Base-by-base conservation (phyloP, 2,329 filamentous ascomycete genomes). In the Microcyclosporella mali region DNA sequence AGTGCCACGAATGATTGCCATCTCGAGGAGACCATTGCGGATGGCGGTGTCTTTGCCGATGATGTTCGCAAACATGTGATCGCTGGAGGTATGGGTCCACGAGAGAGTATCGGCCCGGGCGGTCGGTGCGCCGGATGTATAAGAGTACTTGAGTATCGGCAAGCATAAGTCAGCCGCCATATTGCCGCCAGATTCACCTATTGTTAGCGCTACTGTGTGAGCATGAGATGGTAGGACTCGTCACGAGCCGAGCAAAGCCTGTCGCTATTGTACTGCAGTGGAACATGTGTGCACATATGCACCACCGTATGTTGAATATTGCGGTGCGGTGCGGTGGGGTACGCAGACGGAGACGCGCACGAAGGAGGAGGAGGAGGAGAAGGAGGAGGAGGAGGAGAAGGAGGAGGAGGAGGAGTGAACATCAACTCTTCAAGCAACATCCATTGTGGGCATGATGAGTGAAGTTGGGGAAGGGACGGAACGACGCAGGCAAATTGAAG, bases 1-100 rank as follows among this genome's bases (percentile, higher is more conserved):
- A 11, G 58, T 62, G 15, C 66, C 67, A 44, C 67, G 65, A 11
- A 64, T 51, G 19, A 74, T 40, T 29, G 33, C 36, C 54, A 53
- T 64, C 65, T 53, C 70, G 54, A 28, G 61, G 44, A 32, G 54
- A 43, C 19, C 56, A 32, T 27, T 42, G 46, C 14, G 45, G 4
- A 25, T 25, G 4, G 21, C 9, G 21, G 21, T 25, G 28, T 41
- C 37, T 30, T 37, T 33, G 28, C 37, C 40, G 19, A 41, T 45
- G 31, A 47, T 32, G n/a, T 43, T 17, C 2, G 50, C 43, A 21
- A 47, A 29, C 33, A 42, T 29, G 16, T 42, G 7, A n/a, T 28
- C 14, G 21, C 21, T 27, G 3, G 7, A n/a, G 9, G 30, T 25
- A 16, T 42, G 40, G 17, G 15, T 37, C 40, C 40, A 42, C 6